Base-by-base conservation (phyloP, 2,329 filamentous ascomycete species). In the Hypomyces rosellus region DNA sequence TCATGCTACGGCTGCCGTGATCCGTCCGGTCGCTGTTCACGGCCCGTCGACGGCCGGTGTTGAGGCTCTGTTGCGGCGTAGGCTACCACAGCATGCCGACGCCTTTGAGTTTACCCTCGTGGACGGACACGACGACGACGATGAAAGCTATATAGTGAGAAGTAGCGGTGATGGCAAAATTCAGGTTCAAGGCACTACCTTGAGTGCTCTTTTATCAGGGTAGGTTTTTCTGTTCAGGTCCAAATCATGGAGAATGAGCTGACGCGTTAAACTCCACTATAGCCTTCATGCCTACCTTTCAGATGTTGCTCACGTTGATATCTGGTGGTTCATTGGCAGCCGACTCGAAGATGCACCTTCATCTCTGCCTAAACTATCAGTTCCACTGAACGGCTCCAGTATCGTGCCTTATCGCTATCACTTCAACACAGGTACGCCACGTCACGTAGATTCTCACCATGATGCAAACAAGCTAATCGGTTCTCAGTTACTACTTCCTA, bases 401-500 rank as follows among this genome's bases (percentile, higher is more conserved):
- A 49, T 54, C 12, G 55, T 57, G 2, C 55, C 49, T 1, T 57
- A 52, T 16, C 55, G 55, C n/a, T 53, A 53, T 33, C 37, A 53
- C 15, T 53, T 50, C 45, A 53, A 53, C 15, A 53, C 34, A 61
- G 65, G 49, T 67, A n/a, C 36, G 12, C 36, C 14, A 14, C 12
- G 20, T 18, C 40, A 22, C n/a, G n/a, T n/a, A n/a, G n/a, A 13
- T n/a, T 14, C 18, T n/a, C 13, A 42, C 5, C 7, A 14, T 42
- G 16, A 25, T 42, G 14, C 40, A 18, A 22, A 9, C 33, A 11
- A 9, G 12, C 49, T 13, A 51, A 42, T 42, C 40, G 43, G 34
- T 22, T 14, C 5, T 1, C 18, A 69, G 74, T 78, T 1, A 78
- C 74, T 0, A 76, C 75, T 55, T 76, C 72, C 4, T 78, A 77